Conservation (phyloP, 345 rosid species). For the Theobroma cacao region DNA sequence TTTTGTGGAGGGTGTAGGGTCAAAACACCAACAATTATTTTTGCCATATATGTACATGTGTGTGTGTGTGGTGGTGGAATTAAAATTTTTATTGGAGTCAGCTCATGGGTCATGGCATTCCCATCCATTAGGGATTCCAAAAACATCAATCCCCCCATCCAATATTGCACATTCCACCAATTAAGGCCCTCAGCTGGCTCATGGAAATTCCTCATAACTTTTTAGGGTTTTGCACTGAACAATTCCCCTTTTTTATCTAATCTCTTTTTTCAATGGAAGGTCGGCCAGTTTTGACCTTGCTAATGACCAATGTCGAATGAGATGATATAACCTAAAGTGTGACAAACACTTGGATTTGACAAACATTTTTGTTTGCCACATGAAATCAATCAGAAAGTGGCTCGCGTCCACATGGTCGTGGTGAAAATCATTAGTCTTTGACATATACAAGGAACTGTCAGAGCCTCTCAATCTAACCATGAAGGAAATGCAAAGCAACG, state of each 20-base stretch:
- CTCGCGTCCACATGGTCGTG: slow-evolving; percentile 25
- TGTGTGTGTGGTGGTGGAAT: not conserved
- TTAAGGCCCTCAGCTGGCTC: slow-evolving; percentile 29
- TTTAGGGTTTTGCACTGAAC: not conserved
- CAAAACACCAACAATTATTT: not conserved
- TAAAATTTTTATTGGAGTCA: slow-evolving; percentile 23
- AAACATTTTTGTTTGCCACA: slow-evolving; percentile 25
- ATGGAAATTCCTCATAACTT: not conserved
- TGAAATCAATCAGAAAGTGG: slow-evolving; percentile 16
- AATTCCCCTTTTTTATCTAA: not conserved
- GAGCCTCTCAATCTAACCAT: not conserved
- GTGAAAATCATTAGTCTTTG: slow-evolving; percentile 29
- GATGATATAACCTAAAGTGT: slow-evolving; percentile 10
- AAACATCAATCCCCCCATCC: not conserved
- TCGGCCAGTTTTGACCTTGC: slow-evolving; percentile 41
- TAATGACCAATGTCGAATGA: slow-evolving; percentile 16
- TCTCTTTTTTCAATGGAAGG: slow-evolving; percentile 28
- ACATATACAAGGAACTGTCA: slow-evolving; percentile 14
- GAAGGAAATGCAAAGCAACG: not conserved
- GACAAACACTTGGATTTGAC: slow-evolving; percentile 30
- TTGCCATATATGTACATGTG: not conserved
- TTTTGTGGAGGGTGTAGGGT: slow-evolving; percentile 4
- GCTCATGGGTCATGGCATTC: slow-evolving; percentile 24
- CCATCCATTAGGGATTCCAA: slow-evolving; percentile 23
- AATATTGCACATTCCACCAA: slow-evolving; percentile 46